Percentiles rank a stretch among this genome's conserved stretches.
These are phyloP conservation scores for Persicaria tinctoria DNA, from an alignment of 148 eudicot species.

Conservation along the genomic window DNA sequence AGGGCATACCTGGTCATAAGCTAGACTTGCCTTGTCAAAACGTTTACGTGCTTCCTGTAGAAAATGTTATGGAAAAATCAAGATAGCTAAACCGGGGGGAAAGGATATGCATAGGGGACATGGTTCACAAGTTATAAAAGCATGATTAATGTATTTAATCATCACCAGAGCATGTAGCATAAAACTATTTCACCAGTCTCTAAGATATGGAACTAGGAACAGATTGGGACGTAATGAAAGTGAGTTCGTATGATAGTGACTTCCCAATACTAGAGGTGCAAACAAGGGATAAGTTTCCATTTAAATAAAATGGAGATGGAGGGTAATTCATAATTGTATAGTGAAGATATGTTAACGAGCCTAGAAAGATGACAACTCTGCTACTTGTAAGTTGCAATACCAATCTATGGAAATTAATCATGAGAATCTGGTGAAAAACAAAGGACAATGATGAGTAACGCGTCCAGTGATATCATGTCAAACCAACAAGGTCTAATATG, in stretches of 20 bases:
- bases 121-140: background rate
- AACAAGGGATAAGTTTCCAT: too few species aligned
- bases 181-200: too few species aligned
- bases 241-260: too few species aligned
- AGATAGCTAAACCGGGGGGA: background rate
- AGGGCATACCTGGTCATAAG: slow-evolving; percentile 79
- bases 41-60: slow-evolving; percentile 96
- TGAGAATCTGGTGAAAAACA: background rate
- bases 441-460: background rate
- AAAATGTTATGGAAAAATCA: background rate
- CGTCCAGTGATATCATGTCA: background rate
- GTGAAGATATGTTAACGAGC: background rate
- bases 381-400: background rate
- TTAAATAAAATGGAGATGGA: background rate
- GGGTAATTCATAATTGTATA: background rate
- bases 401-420: too few species aligned
- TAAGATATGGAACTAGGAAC: too few species aligned
- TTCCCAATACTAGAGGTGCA: too few species aligned
- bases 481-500: background rate
- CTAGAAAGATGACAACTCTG: background rate
- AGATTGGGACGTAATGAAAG: too few species aligned
- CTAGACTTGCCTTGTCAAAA: slow-evolving; percentile 91
- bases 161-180: background rate
- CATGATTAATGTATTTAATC: background rate
- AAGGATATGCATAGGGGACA: background rate